These are phyloP conservation scores for Claviceps digitariae DNA, from an alignment of 2,329 filamentous ascomycete species.

Conservation along the genomic window DNA sequence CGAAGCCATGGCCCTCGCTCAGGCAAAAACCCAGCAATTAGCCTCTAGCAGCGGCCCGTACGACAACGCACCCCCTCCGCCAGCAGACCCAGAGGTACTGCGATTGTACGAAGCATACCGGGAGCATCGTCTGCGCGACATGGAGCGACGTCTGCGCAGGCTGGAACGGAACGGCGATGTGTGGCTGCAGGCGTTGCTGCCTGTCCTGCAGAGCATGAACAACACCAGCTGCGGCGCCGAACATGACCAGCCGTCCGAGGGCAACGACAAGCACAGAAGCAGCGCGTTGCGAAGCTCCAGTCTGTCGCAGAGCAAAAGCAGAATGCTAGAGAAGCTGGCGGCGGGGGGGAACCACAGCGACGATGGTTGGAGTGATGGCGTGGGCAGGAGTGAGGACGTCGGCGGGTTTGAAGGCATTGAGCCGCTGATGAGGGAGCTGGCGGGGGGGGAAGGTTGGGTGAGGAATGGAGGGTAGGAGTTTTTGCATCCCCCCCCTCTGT, in stretches of 20 bases:
- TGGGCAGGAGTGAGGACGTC: conserved; percentile 16
- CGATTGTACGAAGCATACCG: conserved; percentile 27
- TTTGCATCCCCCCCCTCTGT: too few relatives aligned
- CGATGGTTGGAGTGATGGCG: conserved; percentile 13
- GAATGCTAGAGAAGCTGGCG: too few relatives aligned
- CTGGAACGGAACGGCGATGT: conserved; percentile 34
- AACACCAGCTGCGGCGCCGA: conserved; percentile 18
- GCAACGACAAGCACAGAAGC: conserved; percentile 7
- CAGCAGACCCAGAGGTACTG: conserved; percentile 22
- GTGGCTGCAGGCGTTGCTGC: conserved; percentile 29
- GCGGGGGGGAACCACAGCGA: conserved; percentile 4
- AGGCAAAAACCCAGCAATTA: conserved; percentile 10
- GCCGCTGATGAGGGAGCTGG: conserved; percentile 31
- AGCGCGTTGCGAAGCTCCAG: conserved; percentile 13
- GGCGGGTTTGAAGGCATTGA: conserved; percentile 28
- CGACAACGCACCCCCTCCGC: conserved; percentile 5
- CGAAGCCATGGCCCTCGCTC: conserved; percentile 11
- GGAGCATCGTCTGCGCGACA: conserved; percentile 30
- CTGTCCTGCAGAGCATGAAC: conserved; percentile 31
- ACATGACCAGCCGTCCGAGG: conserved; percentile 5
- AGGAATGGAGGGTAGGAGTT: too few relatives aligned
- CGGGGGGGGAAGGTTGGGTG: conserved; percentile 9
- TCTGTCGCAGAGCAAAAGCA: conserved; percentile 16
- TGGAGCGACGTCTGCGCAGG: conserved; percentile 31
- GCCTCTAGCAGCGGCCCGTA: conserved; percentile 12